These are phyloP conservation scores for Avicennia marina DNA, from an alignment of 257 asterid genomes.

Conservation along the genomic window DNA sequence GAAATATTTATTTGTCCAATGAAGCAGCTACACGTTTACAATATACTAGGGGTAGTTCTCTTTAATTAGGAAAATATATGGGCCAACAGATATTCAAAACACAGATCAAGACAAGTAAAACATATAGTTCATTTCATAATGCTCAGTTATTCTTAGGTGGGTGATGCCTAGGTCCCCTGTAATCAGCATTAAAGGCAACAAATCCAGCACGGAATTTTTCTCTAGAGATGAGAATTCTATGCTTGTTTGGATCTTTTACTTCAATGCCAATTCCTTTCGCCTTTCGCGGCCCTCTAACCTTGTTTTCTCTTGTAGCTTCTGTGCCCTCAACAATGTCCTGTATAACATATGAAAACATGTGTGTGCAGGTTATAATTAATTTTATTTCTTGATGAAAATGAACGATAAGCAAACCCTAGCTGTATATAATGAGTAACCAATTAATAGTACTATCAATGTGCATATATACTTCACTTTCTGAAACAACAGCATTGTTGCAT, in stretches of 20 bases:
- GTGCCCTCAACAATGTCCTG: background rate
- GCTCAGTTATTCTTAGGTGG: conserved; percentile 61
- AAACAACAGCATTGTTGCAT: conserved; percentile 16
- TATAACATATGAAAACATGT: background rate
- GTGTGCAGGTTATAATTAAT: no score
- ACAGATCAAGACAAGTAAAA: background rate
- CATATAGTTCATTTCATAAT: background rate
- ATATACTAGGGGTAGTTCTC: background rate
- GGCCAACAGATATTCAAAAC: background rate
- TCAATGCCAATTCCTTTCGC: background rate
- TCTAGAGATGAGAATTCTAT: conserved; percentile 22
- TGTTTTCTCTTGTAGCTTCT: background rate
- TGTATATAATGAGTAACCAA: no score
- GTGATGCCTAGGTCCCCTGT: conserved; percentile 61
- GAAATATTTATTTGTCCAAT: conserved; percentile 8
- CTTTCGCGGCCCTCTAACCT: conserved; percentile 22
- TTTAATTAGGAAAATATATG: conserved; percentile 13
- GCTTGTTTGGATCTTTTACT: conserved; percentile 11
- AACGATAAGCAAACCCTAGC: no score
- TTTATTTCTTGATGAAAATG: no score
- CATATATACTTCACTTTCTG: conserved; percentile 34
- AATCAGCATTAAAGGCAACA: conserved; percentile 56
- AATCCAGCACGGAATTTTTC: conserved; percentile 27
- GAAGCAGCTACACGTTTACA: background rate
- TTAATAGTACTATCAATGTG: no score